Evolutionary conservation across 2,329 filamentous ascomycete genomes (phyloP), one percentile per base, ranked within the genome.

Genomic region (Sodiomyces alkalinus): DNA sequence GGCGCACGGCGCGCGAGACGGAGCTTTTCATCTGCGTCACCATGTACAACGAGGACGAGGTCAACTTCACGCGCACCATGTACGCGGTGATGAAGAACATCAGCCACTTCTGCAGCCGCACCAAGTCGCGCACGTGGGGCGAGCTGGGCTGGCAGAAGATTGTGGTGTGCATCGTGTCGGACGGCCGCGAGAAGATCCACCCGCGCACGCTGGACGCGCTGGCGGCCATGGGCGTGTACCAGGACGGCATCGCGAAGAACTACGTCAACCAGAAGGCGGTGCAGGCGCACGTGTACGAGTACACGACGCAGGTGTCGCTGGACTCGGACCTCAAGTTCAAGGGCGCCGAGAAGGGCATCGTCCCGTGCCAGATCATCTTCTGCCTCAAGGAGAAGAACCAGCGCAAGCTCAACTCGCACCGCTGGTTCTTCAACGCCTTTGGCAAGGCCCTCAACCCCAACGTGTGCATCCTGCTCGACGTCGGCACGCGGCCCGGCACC

Each of bases 371-470:
- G 57, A 83, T 98, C 62, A 87, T 98, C 43, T 98, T 98, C 53
- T 98, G 92, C 46, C 60, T 98, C 36, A 98, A 98, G 58, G 90
- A 98, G 52, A 86, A 90, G 60, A 98, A 98, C 51, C 72, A 80
- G 48, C 92, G 93, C 57, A 98, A 98, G 60, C 69, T 98, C 42
- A 98, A 98, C 60, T 94, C 86, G 1, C 90, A 98, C 53, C 74
- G 90, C 32, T 98, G 90, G 90, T 96, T 94, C 59, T 98, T 98
- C 62, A 98, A 98, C 48, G 90, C 90, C 0, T 93, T 98, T 47
- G 92, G 90, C 17, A 75, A 78, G 38, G 80, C 87, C 1, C 64
- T 98, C 15, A 92, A 87, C 40, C 90, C 90, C 0, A 98, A 98
- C 40, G 80, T 98, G 19, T 98, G 90, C 53, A 93, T 98, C 49